Conservation (phyloP, 768 basidiomycete genomes). For the Glaciozyma antarctica region DNA sequence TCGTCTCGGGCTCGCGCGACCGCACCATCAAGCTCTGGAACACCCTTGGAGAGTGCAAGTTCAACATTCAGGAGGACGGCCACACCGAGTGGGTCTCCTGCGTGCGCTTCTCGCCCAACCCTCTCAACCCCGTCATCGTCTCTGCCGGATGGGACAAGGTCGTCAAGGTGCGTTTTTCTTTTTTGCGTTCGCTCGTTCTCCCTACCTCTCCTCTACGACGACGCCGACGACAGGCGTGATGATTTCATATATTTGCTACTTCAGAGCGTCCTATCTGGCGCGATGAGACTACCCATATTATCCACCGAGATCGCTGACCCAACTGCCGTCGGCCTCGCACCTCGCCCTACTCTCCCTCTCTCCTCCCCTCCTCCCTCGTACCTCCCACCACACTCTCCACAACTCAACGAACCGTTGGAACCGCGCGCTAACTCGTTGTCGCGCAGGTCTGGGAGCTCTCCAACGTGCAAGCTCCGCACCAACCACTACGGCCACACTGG, state of each 20-base stretch:
- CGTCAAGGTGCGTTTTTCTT: slow-evolving; percentile 70
- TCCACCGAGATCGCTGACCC: slow-evolving; percentile 74
- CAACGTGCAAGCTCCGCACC: slow-evolving; percentile 99
- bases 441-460: slow-evolving; percentile 95
- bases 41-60: slow-evolving; percentile 99
- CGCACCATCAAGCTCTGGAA: slow-evolving; percentile 99
- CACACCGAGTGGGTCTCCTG: slow-evolving; percentile 99
- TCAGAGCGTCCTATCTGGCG: slow-evolving; percentile 45
- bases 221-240: slow-evolving; percentile 36
- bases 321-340: background rate
- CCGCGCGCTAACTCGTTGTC: slow-evolving; percentile 21
- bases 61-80: slow-evolving; percentile 97
- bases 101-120: slow-evolving; percentile 97
- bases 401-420: slow-evolving; percentile 17
- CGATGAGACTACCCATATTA: slow-evolving; percentile 60
- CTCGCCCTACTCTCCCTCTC: too few species aligned
- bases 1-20: slow-evolving; percentile 97
- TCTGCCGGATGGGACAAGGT: slow-evolving; percentile 99
- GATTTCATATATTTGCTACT: slow-evolving; percentile 68
- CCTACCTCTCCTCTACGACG: slow-evolving; percentile 11
- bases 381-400: background rate
- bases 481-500: slow-evolving; percentile 99
- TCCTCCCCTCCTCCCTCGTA: background rate
- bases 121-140: slow-evolving; percentile 94
- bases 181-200: slow-evolving; percentile 34